phyloP scores from a whole-genome alignment of 768 basidiomycete genomes.

The Hericium rajendrae region DNA sequence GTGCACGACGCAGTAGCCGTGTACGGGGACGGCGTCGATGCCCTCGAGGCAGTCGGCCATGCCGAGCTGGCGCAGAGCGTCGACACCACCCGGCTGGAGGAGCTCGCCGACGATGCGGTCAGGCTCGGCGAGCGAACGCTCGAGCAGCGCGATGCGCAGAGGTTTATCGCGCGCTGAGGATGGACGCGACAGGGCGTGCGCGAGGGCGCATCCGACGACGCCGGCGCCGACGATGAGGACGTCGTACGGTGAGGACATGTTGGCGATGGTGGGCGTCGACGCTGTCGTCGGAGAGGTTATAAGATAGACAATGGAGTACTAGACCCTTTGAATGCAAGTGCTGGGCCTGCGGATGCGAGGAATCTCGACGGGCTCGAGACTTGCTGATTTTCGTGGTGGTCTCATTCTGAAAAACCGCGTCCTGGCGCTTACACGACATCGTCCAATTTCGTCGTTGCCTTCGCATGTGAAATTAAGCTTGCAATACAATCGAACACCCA shows the following conservation, averaged over 20 bases:
- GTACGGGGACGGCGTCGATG: conserved; percentile 77
- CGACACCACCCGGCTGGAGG: conserved; percentile 86
- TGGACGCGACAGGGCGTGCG: conserved; percentile 68
- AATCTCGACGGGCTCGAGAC: no score
- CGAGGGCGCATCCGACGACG: conserved; percentile 79
- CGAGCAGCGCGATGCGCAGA: conserved; percentile 74
- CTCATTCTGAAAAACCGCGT: no score
- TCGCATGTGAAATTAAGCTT: no score
- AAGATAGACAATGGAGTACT: no score
- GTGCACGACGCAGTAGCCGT: conserved; percentile 81
- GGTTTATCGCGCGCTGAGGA: conserved; percentile 35
- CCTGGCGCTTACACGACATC: no score
- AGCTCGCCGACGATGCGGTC: conserved; percentile 98
- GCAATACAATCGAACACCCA: no score
- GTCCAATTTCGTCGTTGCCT: no score
- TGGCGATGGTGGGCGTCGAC: no score
- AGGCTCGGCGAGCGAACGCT: conserved; percentile 86
- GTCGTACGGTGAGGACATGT: conserved; percentile 42
- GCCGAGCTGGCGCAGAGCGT: conserved; percentile 68
- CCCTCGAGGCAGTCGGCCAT: conserved; percentile 66
- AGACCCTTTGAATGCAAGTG: no score
- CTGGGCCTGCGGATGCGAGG: no score
- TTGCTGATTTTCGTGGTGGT: no score
- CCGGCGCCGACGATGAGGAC: conserved; percentile 89
- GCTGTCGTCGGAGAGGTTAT: no score